Conservation (phyloP, 2,329 filamentous ascomycete genomes). For the Beauveria pseudobassiana region DNA sequence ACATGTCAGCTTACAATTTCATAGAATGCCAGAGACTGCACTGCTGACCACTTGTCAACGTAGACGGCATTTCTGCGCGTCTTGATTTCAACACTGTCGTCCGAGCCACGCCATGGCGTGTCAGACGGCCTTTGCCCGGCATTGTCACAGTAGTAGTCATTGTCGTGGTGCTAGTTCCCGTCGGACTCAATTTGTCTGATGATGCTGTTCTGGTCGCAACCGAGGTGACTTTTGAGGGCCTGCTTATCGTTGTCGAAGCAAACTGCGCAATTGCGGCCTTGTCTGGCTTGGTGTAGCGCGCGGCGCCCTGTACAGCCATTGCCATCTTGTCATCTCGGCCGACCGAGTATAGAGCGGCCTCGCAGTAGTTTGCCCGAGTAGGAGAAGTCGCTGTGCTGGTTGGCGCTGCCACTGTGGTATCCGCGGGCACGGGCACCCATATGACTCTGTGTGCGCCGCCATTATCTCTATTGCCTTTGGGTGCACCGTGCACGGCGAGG, state of each 20-base stretch:
- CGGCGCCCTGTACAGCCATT: background rate
- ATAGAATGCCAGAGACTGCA: background rate
- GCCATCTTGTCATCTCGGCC: background rate
- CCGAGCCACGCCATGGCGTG: background rate
- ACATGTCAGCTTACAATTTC: slow-evolving; percentile 1
- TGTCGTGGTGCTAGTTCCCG: background rate
- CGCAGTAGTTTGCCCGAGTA: background rate
- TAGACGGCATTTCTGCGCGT: slow-evolving; percentile 36
- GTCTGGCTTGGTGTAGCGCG: background rate
- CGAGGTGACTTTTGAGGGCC: background rate
- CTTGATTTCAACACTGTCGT: background rate
- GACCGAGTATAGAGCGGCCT: background rate
- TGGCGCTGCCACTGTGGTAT: slow-evolving; percentile 3
- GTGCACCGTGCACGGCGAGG: background rate
- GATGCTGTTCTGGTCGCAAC: background rate
- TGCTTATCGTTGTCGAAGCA: background rate
- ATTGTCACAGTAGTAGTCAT: background rate
- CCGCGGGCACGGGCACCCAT: background rate
- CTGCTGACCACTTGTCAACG: slow-evolving; percentile 45
- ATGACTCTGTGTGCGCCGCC: background rate
- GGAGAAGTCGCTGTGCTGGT: background rate
- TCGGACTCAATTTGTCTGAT: slow-evolving; percentile 3
- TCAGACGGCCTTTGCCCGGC: background rate
- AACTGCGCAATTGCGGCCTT: background rate
- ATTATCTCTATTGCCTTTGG: background rate